Conservation (phyloP, 2,329 filamentous ascomycete species). For the Sphaerostilbella broomeana region DNA sequence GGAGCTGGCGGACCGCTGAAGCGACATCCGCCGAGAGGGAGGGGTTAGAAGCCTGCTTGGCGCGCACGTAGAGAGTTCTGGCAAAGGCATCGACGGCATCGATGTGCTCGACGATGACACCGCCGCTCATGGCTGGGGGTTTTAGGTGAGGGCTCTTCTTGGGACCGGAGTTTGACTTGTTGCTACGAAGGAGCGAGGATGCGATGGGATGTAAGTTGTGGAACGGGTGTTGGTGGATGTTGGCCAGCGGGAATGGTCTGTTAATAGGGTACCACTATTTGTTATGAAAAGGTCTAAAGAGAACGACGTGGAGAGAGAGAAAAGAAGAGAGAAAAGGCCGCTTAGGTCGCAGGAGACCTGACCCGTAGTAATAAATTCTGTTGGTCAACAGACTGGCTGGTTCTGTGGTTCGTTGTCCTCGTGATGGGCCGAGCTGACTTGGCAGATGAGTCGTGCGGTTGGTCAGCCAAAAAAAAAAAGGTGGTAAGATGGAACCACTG, state of each 20-base stretch:
- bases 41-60: conserved; percentile 38
- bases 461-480: conserved; percentile 8
- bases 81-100: conserved; percentile 51
- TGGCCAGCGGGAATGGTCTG: too few species aligned
- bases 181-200: too few species aligned
- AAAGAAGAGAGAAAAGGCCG: not conserved
- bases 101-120: conserved; percentile 38
- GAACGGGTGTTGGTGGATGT: not conserved
- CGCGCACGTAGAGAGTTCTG: conserved; percentile 48
- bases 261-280: too few species aligned
- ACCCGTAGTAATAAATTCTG: too few species aligned
- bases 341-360: conserved; percentile 3
- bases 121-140: conserved; percentile 26
- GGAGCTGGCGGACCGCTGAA: conserved; percentile 44
- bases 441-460: conserved; percentile 9
- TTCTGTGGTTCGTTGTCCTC: conserved; percentile 1
- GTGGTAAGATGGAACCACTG: not conserved
- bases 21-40: conserved; percentile 45
- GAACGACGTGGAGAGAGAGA: not conserved
- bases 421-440: conserved; percentile 11
- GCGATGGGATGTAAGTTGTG: too few species aligned
- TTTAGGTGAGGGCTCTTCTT: too few species aligned
- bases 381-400: too few species aligned
- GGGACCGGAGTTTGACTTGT: too few species aligned
- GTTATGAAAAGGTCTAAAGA: too few species aligned